Conservation (phyloP, 352 stramenopile genomes). For the Lagenidium sp. region DNA sequence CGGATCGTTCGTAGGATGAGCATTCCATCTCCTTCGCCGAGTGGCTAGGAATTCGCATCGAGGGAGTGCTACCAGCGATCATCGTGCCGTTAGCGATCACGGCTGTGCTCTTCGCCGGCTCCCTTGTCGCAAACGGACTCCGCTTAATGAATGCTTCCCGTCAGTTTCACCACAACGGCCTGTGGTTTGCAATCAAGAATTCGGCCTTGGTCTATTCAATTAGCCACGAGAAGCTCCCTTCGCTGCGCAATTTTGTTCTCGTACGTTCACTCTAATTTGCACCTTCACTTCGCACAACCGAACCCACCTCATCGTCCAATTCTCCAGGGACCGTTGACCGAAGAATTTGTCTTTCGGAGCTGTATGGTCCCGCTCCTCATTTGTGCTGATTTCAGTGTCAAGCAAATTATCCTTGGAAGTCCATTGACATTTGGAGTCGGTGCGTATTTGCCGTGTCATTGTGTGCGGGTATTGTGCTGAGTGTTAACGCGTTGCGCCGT, state of each 20-base stretch:
- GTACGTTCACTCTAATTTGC: slow-evolving; percentile 38
- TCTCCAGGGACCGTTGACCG: slow-evolving; percentile 87
- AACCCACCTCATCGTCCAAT: too few relatives aligned
- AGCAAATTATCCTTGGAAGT: slow-evolving; percentile 79
- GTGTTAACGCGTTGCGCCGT: too few relatives aligned
- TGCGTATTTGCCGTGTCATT: slow-evolving; percentile 16
- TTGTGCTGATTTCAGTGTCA: slow-evolving; percentile 60
- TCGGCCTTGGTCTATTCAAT: slow-evolving; percentile 74
- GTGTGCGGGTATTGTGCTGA: too few relatives aligned
- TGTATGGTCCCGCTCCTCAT: slow-evolving; percentile 91
- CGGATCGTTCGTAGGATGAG: slow-evolving; percentile 44
- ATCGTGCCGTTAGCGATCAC: slow-evolving; percentile 60
- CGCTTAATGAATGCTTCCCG: slow-evolving; percentile 69
- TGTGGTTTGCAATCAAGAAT: slow-evolving; percentile 79
- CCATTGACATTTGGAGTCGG: slow-evolving; percentile 93
- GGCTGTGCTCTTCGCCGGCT: slow-evolving; percentile 68
- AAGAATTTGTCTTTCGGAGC: slow-evolving; percentile 95
- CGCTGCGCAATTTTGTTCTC: slow-evolving; percentile 76
- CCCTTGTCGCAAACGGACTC: slow-evolving; percentile 61
- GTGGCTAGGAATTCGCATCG: slow-evolving; percentile 72
- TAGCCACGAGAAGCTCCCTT: slow-evolving; percentile 59
- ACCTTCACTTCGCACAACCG: too few relatives aligned
- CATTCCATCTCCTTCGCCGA: slow-evolving; percentile 69
- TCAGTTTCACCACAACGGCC: slow-evolving; percentile 59
- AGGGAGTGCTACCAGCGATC: slow-evolving; percentile 45